Base-by-base conservation (phyloP, 202 grass and related monocot species). In the Dendrocalamus latiflorus region DNA sequence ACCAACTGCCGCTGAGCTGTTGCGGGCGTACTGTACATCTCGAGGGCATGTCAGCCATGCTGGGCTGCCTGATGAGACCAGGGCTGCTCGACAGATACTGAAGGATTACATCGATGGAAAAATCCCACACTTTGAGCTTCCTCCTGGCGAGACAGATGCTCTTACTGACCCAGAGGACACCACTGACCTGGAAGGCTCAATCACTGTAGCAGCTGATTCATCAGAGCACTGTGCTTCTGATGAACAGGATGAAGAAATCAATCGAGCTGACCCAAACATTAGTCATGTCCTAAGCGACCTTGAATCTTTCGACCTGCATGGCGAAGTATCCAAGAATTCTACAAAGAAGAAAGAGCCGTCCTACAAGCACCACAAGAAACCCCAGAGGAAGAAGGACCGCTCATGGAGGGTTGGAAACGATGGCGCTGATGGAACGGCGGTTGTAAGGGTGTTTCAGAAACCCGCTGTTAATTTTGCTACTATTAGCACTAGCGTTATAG, bases 81-180 rank as follows among this genome's bases (percentile, higher is more conserved):
- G n/a, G n/a, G n/a, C n/a, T n/a, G n/a, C n/a, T n/a, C n/a, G n/a
- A n/a, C n/a, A n/a, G n/a, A n/a, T n/a, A n/a, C 48, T 96, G 72
- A 99, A 96, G 82, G 93, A 99, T 77, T 99, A 91, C 21, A 93
- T 94, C 4, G 91, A 99, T 79, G 96, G 96, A 41, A 99, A 94
- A 49, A 90, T 99, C 44, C 91, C 96, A 4, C 96, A 99, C 76
- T 94, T 89, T 81, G 91, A 94, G 65, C 81, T 96, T 70, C 96
- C 96, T 73, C 91, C 93, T 28, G 77, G 75, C 48, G 68, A 59
- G 54, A 73, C 63, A 80, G 64, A 72, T 9, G 21, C 45, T 60
- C 83, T 84, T 33, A 36, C 43, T 18, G 89, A 87, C 14, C 41
- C 9, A 69, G 76, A 67, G 60, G 87, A 72, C 51, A 59, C 43